Evolutionary conservation across 2,329 filamentous ascomycete genomes (phyloP).

Genomic region (Aureobasidium sp.): DNA sequence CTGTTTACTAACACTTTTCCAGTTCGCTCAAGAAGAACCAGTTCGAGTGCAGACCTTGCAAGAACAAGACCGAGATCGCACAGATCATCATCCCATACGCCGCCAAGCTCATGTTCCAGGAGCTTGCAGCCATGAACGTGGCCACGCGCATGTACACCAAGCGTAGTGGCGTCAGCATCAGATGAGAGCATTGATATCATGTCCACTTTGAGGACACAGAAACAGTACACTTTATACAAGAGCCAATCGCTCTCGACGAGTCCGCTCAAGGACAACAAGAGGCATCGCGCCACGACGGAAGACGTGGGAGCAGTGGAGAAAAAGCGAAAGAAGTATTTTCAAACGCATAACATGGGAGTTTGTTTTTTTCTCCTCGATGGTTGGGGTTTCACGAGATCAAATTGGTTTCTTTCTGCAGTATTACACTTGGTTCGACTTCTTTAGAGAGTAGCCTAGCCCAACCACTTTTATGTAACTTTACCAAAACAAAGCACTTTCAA

Average conservation of each 20-base stretch:
- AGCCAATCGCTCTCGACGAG: not conserved
- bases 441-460: not conserved
- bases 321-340: not conserved
- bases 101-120: slow-evolving; percentile 96
- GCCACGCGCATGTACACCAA: slow-evolving; percentile 88
- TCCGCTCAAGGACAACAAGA: not conserved
- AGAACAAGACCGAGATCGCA: slow-evolving; percentile 98
- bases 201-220: not conserved
- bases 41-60: slow-evolving; percentile 94
- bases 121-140: slow-evolving; percentile 97
- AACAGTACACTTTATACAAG: not conserved
- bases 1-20: slow-evolving; percentile 17
- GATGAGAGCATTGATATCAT: not conserved
- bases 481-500: not conserved
- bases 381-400: not conserved
- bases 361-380: not conserved
- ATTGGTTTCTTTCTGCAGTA: not conserved
- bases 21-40: slow-evolving; percentile 73
- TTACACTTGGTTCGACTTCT: not conserved
- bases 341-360: slow-evolving; percentile 3
- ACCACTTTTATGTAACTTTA: slow-evolving; percentile 4
- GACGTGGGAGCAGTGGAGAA: not conserved
- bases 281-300: not conserved
- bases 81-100: slow-evolving; percentile 98
- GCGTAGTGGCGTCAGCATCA: slow-evolving; percentile 12